phyloP scores from a whole-genome alignment of 2,329 filamentous ascomycete genomes.

The Botrytis hyacinthi region DNA sequence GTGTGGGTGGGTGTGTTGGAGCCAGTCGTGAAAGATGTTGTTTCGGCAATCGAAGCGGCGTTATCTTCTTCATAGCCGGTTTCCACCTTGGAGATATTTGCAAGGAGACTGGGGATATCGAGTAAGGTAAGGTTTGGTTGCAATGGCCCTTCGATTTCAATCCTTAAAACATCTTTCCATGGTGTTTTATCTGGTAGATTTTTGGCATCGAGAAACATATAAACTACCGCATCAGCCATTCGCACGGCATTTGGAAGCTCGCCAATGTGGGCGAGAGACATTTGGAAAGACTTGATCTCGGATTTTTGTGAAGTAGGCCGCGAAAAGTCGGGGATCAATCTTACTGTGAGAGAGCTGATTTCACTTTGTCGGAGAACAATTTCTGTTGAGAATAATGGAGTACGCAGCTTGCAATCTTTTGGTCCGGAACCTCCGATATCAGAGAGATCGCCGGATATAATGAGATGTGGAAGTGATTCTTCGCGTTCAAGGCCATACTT shows the following conservation, averaged over 20 bases:
- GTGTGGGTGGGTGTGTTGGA: conserved; percentile 11
- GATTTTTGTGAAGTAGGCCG: background rate
- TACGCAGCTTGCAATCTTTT: background rate
- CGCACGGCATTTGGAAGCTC: background rate
- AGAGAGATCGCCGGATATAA: conserved; percentile 8
- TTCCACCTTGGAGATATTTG: conserved; percentile 8
- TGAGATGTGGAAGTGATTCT: conserved; percentile 13
- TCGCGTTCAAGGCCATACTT: conserved; percentile 6
- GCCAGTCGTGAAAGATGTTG: background rate
- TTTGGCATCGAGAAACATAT: background rate
- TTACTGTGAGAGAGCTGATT: background rate
- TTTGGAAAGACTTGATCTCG: conserved; percentile 6
- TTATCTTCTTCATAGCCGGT: background rate
- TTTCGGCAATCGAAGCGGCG: background rate
- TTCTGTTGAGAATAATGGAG: conserved; percentile 13
- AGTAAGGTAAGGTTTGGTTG: conserved; percentile 16
- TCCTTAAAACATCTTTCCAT: conserved; percentile 15
- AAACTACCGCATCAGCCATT: background rate
- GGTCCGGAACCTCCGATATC: background rate
- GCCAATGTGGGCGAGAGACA: background rate
- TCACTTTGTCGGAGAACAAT: conserved; percentile 14
- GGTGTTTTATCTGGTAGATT: background rate
- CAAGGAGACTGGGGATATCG: conserved; percentile 8
- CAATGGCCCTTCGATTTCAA: conserved; percentile 17
- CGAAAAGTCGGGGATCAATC: conserved; percentile 16